Evolutionary conservation across 805 yeast genomes (phyloP), one percentile per base, ranked within the genome.

Genomic region (Starmerella asiatica): DNA sequence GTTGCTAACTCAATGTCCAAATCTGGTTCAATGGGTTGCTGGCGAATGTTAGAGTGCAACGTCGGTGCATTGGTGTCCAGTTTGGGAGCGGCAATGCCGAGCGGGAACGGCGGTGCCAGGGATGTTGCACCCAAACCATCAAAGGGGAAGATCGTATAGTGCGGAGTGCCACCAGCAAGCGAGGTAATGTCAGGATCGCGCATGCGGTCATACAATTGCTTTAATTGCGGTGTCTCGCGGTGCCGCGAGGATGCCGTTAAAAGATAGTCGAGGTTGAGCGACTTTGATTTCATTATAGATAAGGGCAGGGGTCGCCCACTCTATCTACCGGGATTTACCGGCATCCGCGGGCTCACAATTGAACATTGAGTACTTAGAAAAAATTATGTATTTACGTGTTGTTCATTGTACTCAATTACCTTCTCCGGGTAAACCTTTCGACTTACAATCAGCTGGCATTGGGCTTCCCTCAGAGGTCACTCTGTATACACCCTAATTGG

Each of bases 81-180:
- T 21, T 49, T 45, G n/a, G 49, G 50, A 31, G 51, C 52, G 28
- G 53, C 48, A 46, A 82, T 79, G 38, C 95, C 95, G 20, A 73
- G 66, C 7, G 65, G 55, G 57, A 85, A 88, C 1, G 94, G 91
- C 42, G 96, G 94, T 20, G 52, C 55, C 29, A 57, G 48, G 4
- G 85, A 67, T 38, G 73, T 74, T 11, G 80, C 78, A n/a, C 70
- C 58, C 40, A 86, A 59, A 47, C 73, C 73, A 53, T 84, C 83
- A 70, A 86, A 83, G 34, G 98, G 97, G 70, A 88, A 88, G 61
- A 82, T 79, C 47, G 80, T 84, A 17, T 94, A 63, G 58, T 82
- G 64, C 11, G 98, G 98, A 52, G 86, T 70, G 9, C 98, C 98
- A 53, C 97, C 98, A 39, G 96, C 97, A 40, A 88, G 71, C 57